These are phyloP conservation scores for Kodamaea jinghongensis DNA, from an alignment of 805 yeast species.

Conservation along the genomic window DNA sequence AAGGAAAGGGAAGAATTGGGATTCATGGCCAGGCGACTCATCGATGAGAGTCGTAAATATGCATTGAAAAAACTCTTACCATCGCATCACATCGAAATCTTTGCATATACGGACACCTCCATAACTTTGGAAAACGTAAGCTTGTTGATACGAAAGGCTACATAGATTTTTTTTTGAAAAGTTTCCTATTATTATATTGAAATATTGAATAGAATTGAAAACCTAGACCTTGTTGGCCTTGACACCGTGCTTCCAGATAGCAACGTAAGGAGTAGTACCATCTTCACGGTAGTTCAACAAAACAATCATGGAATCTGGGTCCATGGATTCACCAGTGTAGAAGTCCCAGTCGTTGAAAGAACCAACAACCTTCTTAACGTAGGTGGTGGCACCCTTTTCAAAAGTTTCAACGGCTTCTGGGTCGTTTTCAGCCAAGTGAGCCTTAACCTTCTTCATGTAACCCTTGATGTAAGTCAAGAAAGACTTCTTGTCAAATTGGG, in stretches of 20 bases:
- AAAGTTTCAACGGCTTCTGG: conserved; percentile 86
- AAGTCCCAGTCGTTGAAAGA: conserved; percentile 99
- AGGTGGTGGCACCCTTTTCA: conserved; percentile 96
- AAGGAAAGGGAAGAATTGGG: conserved; percentile 61
- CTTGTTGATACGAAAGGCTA: conserved; percentile 21
- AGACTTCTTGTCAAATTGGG: conserved; percentile 96
- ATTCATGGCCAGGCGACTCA: conserved; percentile 60
- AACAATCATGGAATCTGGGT: conserved; percentile 98
- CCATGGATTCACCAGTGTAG: conserved; percentile 99
- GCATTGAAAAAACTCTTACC: conserved; percentile 37
- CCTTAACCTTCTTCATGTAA: conserved; percentile 97
- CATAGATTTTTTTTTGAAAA: background rate
- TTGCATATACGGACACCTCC: conserved; percentile 55
- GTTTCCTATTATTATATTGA: background rate
- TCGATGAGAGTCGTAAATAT: conserved; percentile 67
- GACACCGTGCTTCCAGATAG: conserved; percentile 99
- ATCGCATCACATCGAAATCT: conserved; percentile 47
- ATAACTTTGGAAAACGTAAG: conserved; percentile 73
- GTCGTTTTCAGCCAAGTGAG: conserved; percentile 79
- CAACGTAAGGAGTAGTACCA: conserved; percentile 96
- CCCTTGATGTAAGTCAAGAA: conserved; percentile 96
- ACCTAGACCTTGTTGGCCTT: conserved; percentile 81
- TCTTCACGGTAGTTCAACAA: conserved; percentile 99
- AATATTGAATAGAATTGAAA: conserved; percentile 7
- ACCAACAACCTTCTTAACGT: conserved; percentile 93